phyloP scores from a whole-genome alignment of 768 basidiomycete species.

The Phylloporus arenicola region DNA sequence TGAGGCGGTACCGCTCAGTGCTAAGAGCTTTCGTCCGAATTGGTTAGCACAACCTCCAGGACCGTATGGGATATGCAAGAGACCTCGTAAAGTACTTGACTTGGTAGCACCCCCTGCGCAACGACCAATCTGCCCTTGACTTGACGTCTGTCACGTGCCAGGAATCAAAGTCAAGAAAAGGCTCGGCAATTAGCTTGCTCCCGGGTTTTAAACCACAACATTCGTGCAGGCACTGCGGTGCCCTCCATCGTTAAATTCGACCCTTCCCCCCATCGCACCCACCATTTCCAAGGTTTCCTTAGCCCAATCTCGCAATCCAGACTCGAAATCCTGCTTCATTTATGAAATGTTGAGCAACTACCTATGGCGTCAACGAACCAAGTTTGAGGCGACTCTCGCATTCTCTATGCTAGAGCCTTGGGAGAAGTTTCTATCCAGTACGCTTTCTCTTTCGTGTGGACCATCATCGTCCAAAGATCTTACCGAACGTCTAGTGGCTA shows the following conservation, averaged over 20 bases:
- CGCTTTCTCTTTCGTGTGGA: background rate
- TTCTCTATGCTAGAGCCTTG: constrained; percentile 63
- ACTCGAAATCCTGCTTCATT: constrained; percentile 1
- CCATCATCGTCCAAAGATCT: constrained; percentile 1
- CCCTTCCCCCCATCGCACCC: background rate
- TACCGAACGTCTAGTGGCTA: constrained; percentile 32
- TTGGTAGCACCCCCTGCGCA: too few relatives aligned
- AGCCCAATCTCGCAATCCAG: background rate
- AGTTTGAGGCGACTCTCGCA: constrained; percentile 52
- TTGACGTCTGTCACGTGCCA: too few relatives aligned
- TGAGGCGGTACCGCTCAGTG: too few relatives aligned
- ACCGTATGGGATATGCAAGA: too few relatives aligned
- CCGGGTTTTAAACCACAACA: constrained; percentile 5
- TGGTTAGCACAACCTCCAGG: too few relatives aligned
- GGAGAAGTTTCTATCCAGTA: constrained; percentile 61
- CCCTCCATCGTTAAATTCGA: background rate
- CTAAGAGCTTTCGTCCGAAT: too few relatives aligned
- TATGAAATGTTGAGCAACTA: constrained; percentile 28
- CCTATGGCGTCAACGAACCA: constrained; percentile 28
- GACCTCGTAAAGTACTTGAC: too few relatives aligned
- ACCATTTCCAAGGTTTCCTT: background rate
- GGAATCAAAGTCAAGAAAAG: constrained; percentile 7
- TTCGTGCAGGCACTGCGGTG: background rate
- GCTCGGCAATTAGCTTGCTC: background rate
- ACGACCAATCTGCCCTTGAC: too few relatives aligned